These are phyloP conservation scores for Pleurotus salmoneostramineus DNA, from an alignment of 768 basidiomycete species.

Conservation along the genomic window DNA sequence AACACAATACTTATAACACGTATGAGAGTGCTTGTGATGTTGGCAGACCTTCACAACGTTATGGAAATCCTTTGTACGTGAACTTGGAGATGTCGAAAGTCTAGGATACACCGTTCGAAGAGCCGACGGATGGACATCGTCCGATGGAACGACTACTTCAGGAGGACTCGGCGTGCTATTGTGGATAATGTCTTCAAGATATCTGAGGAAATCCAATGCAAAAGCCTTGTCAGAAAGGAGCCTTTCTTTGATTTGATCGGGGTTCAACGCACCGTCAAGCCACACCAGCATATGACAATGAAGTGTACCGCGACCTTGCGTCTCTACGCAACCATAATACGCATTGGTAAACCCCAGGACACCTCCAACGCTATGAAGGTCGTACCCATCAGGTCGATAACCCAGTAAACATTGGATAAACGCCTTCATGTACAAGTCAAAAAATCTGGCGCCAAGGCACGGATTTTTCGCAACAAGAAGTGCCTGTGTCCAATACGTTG, in stretches of 20 bases:
- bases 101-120: constrained; percentile 7
- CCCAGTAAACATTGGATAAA: constrained; percentile 27
- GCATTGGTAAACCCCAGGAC: constrained; percentile 27
- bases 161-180: constrained; percentile 17
- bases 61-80: constrained; percentile 17
- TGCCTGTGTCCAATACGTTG: constrained; percentile 25
- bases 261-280: constrained; percentile 29
- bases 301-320: constrained; percentile 31
- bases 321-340: constrained; percentile 38
- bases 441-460: constrained; percentile 32
- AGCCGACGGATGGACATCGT: constrained; percentile 16
- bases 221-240: constrained; percentile 16
- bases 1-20: constrained; percentile 31
- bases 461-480: constrained; percentile 36
- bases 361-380: constrained; percentile 15
- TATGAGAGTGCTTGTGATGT: constrained; percentile 24
- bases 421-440: constrained; percentile 33
- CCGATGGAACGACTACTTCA: neutral
- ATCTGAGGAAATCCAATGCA: constrained; percentile 11
- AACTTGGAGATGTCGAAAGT: neutral
- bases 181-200: constrained; percentile 22
- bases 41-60: constrained; percentile 24
- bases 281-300: constrained; percentile 40
- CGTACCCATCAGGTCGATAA: constrained; percentile 3
- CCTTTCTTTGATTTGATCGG: constrained; percentile 20